A percentile compares a stretch with the other conserved stretches of the same genome.
These are phyloP conservation scores for Salix udensis DNA, from an alignment of 345 rosid species.

Conservation along the genomic window DNA sequence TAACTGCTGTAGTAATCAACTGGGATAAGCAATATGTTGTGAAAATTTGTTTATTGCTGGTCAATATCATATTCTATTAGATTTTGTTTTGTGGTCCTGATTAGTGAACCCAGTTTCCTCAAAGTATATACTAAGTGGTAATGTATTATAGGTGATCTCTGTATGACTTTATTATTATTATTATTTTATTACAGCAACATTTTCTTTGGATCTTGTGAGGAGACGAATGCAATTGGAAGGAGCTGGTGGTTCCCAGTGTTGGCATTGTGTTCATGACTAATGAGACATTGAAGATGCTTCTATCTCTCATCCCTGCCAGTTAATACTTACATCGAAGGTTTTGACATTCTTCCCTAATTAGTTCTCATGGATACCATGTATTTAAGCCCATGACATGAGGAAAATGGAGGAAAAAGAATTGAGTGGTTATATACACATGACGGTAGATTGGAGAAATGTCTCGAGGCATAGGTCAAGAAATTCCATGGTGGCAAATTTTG, in stretches of 20 bases:
- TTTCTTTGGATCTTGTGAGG: constrained; percentile 91
- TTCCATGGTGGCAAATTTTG: constrained; percentile 48
- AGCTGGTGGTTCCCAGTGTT: constrained; percentile 87
- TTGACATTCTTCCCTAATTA: neutral
- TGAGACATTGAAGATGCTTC: constrained; percentile 66
- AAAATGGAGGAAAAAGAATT: neutral
- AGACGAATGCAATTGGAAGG: constrained; percentile 93
- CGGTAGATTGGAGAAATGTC: constrained; percentile 13
- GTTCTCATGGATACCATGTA: neutral
- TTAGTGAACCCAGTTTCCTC: neutral
- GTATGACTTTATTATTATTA: too few relatives aligned
- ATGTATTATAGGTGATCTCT: neutral
- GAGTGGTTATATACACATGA: neutral
- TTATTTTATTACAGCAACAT: constrained; percentile 50
- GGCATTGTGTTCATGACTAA: constrained; percentile 97
- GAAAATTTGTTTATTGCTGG: neutral
- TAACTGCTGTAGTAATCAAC: neutral
- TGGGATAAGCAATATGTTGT: neutral
- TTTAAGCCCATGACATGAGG: neutral
- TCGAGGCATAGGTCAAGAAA: constrained; percentile 7
- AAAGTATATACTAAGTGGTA: neutral
- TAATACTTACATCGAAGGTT: neutral
- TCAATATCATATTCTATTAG: neutral
- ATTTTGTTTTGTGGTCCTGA: neutral
- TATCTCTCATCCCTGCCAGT: neutral